Evolutionary conservation across 208 protist genomes (phyloP).

Genomic region (Acanthamoeba royreba): DNA sequence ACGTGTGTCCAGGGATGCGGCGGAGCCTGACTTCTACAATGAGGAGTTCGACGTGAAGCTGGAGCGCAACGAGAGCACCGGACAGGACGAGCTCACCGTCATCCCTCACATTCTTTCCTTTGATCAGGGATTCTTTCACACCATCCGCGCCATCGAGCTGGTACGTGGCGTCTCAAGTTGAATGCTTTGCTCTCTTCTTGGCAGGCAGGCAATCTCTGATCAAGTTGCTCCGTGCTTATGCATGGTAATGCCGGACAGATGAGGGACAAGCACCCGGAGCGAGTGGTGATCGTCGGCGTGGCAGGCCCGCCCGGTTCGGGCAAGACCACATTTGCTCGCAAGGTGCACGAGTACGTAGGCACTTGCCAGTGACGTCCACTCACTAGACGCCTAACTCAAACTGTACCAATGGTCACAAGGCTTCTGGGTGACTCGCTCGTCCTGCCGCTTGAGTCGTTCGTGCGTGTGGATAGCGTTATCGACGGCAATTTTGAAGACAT

Average conservation of each 20-base stretch:
- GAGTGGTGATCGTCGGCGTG: constrained; percentile 43
- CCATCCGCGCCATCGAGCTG: constrained; percentile 54
- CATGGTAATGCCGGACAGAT: not conserved
- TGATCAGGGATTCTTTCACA: constrained; percentile 66
- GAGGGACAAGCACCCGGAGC: constrained; percentile 36
- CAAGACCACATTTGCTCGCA: constrained; percentile 45
- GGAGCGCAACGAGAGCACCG: not conserved
- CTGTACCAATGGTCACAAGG: not conserved
- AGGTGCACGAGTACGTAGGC: not conserved
- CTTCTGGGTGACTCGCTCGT: constrained; percentile 45
- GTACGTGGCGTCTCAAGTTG: not conserved
- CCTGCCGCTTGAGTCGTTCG: constrained; percentile 48
- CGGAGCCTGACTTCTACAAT: not conserved
- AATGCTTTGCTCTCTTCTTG: not conserved
- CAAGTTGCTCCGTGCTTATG: not conserved
- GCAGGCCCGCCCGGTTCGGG: constrained; percentile 61
- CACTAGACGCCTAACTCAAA: too few species aligned
- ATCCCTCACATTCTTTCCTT: constrained; percentile 57
- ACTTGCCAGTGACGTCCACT: too few species aligned
- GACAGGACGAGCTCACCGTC: constrained; percentile 26
- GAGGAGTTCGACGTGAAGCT: constrained; percentile 57
- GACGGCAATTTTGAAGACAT: constrained; percentile 64
- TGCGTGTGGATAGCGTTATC: constrained; percentile 54
- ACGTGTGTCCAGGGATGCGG: not conserved
- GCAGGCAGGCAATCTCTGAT: not conserved